These are phyloP conservation scores for Talaromyces sp. DNA, from an alignment of 2,329 filamentous ascomycete species.

Conservation along the genomic window DNA sequence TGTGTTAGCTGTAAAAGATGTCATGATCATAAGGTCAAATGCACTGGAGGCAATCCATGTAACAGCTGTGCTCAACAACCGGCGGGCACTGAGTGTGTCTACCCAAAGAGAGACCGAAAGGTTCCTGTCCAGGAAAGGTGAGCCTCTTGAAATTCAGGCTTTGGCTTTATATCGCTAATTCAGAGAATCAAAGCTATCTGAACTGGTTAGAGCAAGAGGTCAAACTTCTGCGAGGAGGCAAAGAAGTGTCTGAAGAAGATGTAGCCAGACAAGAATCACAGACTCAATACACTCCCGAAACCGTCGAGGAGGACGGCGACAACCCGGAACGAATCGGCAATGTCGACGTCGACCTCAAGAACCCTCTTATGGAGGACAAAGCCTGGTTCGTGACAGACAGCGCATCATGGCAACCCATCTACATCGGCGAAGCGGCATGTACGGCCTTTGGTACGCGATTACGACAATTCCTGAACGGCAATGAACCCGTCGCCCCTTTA, in stretches of 20 bases:
- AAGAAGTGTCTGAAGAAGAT: conserved; percentile 2
- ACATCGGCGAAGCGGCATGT: conserved; percentile 17
- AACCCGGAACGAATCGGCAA: not conserved
- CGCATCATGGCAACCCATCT: conserved; percentile 15
- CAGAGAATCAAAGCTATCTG: conserved; percentile 5
- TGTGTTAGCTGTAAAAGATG: conserved; percentile 14
- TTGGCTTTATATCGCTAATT: not conserved
- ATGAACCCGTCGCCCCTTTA: conserved; percentile 14
- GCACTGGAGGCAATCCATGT: conserved; percentile 14
- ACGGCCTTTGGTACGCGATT: conserved; percentile 16
- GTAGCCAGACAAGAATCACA: conserved; percentile 4
- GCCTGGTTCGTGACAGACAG: conserved; percentile 17
- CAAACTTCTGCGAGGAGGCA: conserved; percentile 3
- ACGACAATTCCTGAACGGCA: conserved; percentile 15
- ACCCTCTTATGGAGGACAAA: conserved; percentile 16
- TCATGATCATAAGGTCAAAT: conserved; percentile 15
- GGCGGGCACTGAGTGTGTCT: conserved; percentile 13
- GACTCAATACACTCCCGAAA: not conserved
- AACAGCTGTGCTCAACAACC: conserved; percentile 14
- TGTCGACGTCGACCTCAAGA: conserved; percentile 14
- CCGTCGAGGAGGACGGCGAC: not conserved
- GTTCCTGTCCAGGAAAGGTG: conserved; percentile 14
- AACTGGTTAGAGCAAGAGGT: conserved; percentile 14
- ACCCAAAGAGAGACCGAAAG: conserved; percentile 15
- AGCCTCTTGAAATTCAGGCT: not conserved